Conservation (phyloP, 108 stramenopile species). For the Conticribra weissflogii region DNA sequence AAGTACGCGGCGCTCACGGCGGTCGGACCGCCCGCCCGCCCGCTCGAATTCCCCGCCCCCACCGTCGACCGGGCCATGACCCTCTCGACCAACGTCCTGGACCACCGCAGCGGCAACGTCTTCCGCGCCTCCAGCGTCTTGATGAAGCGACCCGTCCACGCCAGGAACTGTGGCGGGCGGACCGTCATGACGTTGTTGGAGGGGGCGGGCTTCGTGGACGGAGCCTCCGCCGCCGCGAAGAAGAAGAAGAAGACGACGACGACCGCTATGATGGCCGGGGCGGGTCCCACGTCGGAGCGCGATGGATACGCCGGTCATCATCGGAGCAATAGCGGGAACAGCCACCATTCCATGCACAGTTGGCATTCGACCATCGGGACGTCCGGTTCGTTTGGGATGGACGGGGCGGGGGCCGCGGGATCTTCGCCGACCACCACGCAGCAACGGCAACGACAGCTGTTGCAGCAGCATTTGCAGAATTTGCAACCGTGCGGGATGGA, state of each 20-base stretch:
- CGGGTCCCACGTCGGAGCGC: no score
- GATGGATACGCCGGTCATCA: no score
- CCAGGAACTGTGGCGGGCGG: conserved; percentile 15
- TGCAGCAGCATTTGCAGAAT: neutral
- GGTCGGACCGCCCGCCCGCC: conserved; percentile 38
- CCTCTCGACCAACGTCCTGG: conserved; percentile 24
- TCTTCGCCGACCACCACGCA: neutral
- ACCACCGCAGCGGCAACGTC: conserved; percentile 30
- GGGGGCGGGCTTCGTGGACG: neutral
- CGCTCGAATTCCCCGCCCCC: conserved; percentile 48
- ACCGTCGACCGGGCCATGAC: conserved; percentile 34
- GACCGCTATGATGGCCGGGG: no score
- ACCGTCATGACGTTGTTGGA: neutral
- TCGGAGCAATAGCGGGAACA: conserved; percentile 1
- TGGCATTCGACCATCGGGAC: conserved; percentile 9
- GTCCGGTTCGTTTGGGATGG: conserved; percentile 1
- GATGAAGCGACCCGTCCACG: conserved; percentile 27
- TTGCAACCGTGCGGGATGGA: conserved; percentile 13
- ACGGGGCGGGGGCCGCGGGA: neutral
- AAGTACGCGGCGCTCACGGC: no score
- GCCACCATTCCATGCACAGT: conserved; percentile 19
- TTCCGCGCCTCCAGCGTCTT: conserved; percentile 39
- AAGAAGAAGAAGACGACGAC: neutral
- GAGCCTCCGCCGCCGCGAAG: neutral
- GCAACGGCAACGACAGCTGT: neutral